Conservation (phyloP, 1,284 basidiomycete genomes). For the Cryptococcus hybrid region DNA sequence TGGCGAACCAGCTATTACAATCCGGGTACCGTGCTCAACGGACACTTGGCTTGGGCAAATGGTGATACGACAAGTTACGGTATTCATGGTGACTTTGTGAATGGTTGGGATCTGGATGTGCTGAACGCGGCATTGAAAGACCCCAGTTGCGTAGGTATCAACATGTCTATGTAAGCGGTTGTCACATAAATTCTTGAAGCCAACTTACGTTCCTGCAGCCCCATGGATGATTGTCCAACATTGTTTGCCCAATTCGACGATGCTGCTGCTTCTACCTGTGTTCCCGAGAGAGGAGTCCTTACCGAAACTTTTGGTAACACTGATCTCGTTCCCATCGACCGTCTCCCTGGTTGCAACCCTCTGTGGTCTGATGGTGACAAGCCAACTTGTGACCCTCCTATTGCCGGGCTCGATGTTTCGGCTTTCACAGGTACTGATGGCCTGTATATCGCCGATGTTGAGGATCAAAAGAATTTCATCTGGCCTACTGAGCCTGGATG, state of each 20-base stretch:
- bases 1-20: constrained; percentile 12
- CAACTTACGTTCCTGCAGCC: neutral
- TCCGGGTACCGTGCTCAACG: constrained; percentile 17
- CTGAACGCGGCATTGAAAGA: constrained; percentile 23
- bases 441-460: constrained; percentile 6
- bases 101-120: constrained; percentile 29
- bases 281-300: constrained; percentile 21
- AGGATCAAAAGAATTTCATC: constrained; percentile 1
- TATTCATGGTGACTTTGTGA: constrained; percentile 34
- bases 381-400: constrained; percentile 18
- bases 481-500: constrained; percentile 1
- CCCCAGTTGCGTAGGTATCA: constrained; percentile 15
- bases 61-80: constrained; percentile 41
- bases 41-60: constrained; percentile 40
- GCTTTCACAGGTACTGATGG: constrained; percentile 22
- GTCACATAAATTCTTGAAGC: neutral
- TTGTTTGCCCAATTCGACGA: constrained; percentile 14
- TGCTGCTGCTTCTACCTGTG: constrained; percentile 18
- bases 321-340: constrained; percentile 18
- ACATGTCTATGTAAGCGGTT: constrained; percentile 5
- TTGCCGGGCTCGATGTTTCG: constrained; percentile 17
- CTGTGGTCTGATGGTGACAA: constrained; percentile 19
- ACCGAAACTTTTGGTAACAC: constrained; percentile 21
- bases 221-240: constrained; percentile 1
- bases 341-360: constrained; percentile 30